Percentiles rank a stretch among this genome's conserved stretches.
Conservation (phyloP, 108 stramenopile species). For the Cyclotella sp. region DNA sequence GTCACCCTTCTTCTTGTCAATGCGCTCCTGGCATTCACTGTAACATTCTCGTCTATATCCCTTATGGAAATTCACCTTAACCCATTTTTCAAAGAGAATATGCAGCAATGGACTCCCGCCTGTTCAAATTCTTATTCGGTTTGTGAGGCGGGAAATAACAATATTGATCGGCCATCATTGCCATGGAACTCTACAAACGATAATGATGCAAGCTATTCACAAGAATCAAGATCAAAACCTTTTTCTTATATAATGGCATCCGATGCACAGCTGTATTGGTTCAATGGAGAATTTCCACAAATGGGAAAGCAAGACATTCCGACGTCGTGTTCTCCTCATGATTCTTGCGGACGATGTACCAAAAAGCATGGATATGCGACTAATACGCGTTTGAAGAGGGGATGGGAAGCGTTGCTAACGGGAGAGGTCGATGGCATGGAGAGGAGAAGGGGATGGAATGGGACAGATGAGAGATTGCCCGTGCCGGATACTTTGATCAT, state of each 20-base stretch:
- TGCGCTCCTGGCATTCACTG: slow-evolving; percentile 19
- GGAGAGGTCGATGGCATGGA: slow-evolving; percentile 29
- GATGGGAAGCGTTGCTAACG: slow-evolving; percentile 47
- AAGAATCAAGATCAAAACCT: not conserved
- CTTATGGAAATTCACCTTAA: slow-evolving; percentile 45
- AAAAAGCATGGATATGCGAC: slow-evolving; percentile 40
- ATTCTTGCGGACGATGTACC: slow-evolving; percentile 52
- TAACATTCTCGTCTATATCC: slow-evolving; percentile 46
- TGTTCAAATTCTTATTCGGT: slow-evolving; percentile 44
- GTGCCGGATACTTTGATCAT: slow-evolving; percentile 49
- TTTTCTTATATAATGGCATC: slow-evolving; percentile 57
- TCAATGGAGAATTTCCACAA: slow-evolving; percentile 58
- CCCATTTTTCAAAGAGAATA: slow-evolving; percentile 26
- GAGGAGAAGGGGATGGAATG: not conserved
- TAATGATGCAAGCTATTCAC: not conserved
- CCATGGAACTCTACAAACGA: not conserved
- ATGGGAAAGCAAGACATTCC: slow-evolving; percentile 44
- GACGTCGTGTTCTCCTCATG: slow-evolving; percentile 28
- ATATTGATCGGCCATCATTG: slow-evolving; percentile 37
- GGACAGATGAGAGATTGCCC: slow-evolving; percentile 13
- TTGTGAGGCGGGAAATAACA: slow-evolving; percentile 33
- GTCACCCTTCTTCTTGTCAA: slow-evolving; percentile 30
- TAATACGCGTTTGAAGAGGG: slow-evolving; percentile 44
- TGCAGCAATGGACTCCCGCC: slow-evolving; percentile 47
- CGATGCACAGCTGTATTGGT: slow-evolving; percentile 57